A percentile compares a stretch with the other conserved stretches of the same genome.
Conservation (phyloP, 345 rosid species). For the Boechera divaricarpa region DNA sequence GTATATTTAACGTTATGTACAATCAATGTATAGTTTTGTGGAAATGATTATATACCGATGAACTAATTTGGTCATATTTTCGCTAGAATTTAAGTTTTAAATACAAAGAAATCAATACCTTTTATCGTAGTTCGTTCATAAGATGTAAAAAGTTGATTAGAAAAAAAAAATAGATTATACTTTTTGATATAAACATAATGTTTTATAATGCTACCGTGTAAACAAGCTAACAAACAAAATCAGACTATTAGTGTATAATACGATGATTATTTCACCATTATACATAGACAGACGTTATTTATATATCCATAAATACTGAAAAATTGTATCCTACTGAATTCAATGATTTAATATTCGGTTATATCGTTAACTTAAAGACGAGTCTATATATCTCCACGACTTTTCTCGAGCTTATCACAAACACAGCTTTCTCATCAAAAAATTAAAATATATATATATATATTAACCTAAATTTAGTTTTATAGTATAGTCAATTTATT, state of each 20-base stretch:
- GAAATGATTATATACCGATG: not conserved
- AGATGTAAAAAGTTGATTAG: too few species aligned
- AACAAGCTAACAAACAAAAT: not conserved
- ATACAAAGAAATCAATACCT: too few species aligned
- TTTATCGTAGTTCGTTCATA: too few species aligned
- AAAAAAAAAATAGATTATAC: too few species aligned
- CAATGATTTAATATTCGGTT: not conserved
- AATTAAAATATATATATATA: too few species aligned
- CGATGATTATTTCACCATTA: not conserved
- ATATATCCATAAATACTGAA: not conserved
- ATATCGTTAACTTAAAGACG: not conserved
- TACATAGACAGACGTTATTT: not conserved
- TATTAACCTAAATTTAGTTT: not conserved
- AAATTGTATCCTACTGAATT: not conserved
- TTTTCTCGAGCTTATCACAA: constrained; percentile 18
- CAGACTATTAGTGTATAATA: not conserved
- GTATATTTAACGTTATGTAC: not conserved
- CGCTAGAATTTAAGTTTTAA: too few species aligned
- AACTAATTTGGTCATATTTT: too few species aligned
- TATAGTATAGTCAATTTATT: not conserved
- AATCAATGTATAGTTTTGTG: not conserved
- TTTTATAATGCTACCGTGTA: not conserved
- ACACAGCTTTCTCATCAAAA: not conserved
- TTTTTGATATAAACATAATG: too few species aligned
- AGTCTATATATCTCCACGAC: constrained; percentile 12